Evolutionary conservation across 257 asterid species (phyloP).

Genomic region (Ballota nigra): DNA sequence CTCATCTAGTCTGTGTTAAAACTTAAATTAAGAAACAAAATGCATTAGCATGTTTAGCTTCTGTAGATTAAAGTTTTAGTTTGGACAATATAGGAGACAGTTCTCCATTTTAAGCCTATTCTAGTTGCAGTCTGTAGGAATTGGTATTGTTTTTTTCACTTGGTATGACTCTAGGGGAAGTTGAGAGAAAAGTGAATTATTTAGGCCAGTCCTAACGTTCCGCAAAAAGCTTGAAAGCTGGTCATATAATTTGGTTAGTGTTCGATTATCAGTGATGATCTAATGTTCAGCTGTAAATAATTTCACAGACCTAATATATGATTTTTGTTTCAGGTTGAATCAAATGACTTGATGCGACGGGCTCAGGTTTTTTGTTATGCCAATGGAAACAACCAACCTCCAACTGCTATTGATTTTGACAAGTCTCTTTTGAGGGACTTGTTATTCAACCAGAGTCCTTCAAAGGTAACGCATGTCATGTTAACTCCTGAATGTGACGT

Average conservation of each 20-base stretch:
- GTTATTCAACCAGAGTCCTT: slow-evolving; percentile 87
- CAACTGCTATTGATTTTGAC: slow-evolving; percentile 88
- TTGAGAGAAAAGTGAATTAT: not conserved
- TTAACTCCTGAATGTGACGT: not conserved
- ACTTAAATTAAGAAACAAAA: not conserved
- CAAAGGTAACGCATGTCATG: slow-evolving; percentile 56
- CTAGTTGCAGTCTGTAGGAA: not conserved
- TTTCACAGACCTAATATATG: slow-evolving; percentile 14
- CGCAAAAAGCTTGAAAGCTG: slow-evolving; percentile 7
- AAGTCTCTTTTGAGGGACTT: slow-evolving; percentile 76
- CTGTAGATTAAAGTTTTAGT: not conserved
- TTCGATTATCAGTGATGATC: not conserved
- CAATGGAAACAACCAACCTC: slow-evolving; percentile 73
- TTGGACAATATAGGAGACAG: not conserved
- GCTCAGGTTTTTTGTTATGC: slow-evolving; percentile 86
- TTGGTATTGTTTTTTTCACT: not conserved
- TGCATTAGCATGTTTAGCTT: not conserved
- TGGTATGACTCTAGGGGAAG: not conserved
- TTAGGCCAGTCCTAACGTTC: not conserved
- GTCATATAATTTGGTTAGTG: not conserved
- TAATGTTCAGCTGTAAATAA: not conserved
- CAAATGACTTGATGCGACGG: slow-evolving; percentile 78
- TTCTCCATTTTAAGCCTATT: not conserved
- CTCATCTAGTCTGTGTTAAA: not conserved
- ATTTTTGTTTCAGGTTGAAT: slow-evolving; percentile 57